phyloP scores from a whole-genome alignment of 345 rosid genomes.

The Carallia pectinifolia region DNA sequence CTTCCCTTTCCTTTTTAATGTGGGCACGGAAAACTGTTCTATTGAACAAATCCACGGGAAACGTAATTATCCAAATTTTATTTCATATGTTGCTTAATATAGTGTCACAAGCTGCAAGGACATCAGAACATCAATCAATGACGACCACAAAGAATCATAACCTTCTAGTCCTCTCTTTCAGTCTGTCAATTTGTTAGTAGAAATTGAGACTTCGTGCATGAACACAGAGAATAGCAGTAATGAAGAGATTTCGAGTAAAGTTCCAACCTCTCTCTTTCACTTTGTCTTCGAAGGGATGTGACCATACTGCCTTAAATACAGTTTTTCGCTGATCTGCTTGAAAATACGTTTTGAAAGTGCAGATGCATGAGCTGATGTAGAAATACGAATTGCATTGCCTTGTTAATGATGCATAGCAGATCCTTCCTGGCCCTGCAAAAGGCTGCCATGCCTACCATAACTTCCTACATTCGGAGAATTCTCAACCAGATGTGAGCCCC shows the following conservation, averaged over 20 bases:
- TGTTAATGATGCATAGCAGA: conserved; percentile 19
- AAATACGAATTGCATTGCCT: conserved; percentile 49
- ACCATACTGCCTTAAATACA: conserved; percentile 56
- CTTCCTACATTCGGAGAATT: conserved; percentile 31
- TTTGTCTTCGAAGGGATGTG: conserved; percentile 49
- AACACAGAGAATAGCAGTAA: not conserved
- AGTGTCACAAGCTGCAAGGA: too few relatives aligned
- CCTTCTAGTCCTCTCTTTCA: not conserved
- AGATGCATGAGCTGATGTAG: conserved; percentile 63
- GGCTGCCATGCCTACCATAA: conserved; percentile 25
- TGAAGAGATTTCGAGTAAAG: not conserved
- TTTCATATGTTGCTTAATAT: too few relatives aligned
- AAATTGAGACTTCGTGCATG: not conserved
- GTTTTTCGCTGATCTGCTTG: conserved; percentile 74
- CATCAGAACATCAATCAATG: too few relatives aligned
- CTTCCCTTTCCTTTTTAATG: too few relatives aligned
- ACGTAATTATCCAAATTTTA: too few relatives aligned
- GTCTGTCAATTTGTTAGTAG: not conserved
- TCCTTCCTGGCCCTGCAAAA: too few relatives aligned
- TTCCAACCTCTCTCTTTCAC: conserved; percentile 61
- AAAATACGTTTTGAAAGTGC: conserved; percentile 69
- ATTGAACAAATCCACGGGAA: too few relatives aligned
- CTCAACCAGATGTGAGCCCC: conserved; percentile 22
- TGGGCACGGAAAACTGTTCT: too few relatives aligned
- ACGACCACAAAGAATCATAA: not conserved